Percentiles rank a stretch among this genome's conserved stretches.
phyloP scores from a whole-genome alignment of 2,329 filamentous ascomycete genomes.

The Alternaria arbusti region DNA sequence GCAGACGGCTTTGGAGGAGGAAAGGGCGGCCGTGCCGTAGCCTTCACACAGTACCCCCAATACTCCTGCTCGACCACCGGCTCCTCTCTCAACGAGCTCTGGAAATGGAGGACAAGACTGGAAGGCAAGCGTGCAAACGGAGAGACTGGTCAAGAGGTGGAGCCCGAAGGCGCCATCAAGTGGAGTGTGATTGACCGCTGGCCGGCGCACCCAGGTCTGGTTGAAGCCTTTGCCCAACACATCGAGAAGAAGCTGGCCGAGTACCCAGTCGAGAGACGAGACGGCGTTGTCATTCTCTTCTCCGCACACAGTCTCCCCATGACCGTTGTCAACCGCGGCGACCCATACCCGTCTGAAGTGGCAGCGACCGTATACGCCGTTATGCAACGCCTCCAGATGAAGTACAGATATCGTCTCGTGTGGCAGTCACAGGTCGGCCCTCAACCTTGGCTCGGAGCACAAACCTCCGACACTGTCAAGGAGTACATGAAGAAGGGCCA shows the following conservation, averaged over 20 bases:
- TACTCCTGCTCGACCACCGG: constrained; percentile 98
- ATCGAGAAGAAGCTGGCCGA: constrained; percentile 84
- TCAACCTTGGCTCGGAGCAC: constrained; percentile 91
- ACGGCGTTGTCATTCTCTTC: constrained; percentile 85
- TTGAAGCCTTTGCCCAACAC: constrained; percentile 91
- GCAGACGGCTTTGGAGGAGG: constrained; percentile 90
- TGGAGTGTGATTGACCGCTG: constrained; percentile 99
- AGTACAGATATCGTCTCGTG: constrained; percentile 89
- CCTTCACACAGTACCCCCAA: constrained; percentile 97
- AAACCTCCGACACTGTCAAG: constrained; percentile 87
- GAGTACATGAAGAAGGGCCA: constrained; percentile 90
- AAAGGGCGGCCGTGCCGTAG: constrained; percentile 89
- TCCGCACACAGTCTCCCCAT: constrained; percentile 96
- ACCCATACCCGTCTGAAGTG: constrained; percentile 94
- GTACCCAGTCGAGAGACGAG: constrained; percentile 81
- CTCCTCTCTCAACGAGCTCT: constrained; percentile 93
- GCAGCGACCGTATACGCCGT: constrained; percentile 95
- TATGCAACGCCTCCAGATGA: constrained; percentile 88
- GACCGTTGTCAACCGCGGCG: constrained; percentile 95
- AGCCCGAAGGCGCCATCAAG: constrained; percentile 73
- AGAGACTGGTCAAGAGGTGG: constrained; percentile 45
- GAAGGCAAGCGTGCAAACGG: constrained; percentile 73
- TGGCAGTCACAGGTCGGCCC: constrained; percentile 99
- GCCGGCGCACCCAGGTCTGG: constrained; percentile 88
- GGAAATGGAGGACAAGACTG: constrained; percentile 92